Evolutionary conservation across 1,139 yeast species (phyloP).

Genomic region (Chernovozyma aurita): DNA sequence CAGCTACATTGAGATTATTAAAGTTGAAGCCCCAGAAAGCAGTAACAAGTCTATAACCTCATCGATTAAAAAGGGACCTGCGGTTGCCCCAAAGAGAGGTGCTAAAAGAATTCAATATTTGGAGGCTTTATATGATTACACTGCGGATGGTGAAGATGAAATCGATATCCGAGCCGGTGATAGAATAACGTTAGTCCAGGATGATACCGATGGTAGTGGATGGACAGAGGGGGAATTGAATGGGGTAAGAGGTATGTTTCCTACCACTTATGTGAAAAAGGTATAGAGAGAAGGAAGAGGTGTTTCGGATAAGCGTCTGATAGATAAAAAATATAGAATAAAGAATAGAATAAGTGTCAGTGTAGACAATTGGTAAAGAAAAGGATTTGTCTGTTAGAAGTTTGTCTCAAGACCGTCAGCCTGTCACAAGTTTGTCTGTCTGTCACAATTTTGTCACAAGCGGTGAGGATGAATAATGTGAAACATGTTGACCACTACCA

Average conservation of each 20-base stretch:
- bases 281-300: too few species aligned
- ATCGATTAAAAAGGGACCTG: constrained; percentile 7
- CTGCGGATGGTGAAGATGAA: constrained; percentile 82
- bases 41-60: background rate
- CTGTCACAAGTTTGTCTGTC: too few species aligned
- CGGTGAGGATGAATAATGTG: too few species aligned
- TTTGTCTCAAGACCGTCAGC: too few species aligned
- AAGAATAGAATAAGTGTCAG: too few species aligned
- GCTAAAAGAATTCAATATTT: constrained; percentile 62
- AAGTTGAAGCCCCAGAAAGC: constrained; percentile 3
- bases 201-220: constrained; percentile 82
- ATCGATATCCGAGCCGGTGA: constrained; percentile 72
- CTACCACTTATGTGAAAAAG: constrained; percentile 64
- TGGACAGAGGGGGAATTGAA: constrained; percentile 92
- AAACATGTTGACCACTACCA: too few species aligned
- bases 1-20: constrained; percentile 56
- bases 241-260: constrained; percentile 74
- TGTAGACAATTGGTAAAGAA: too few species aligned
- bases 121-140: constrained; percentile 74
- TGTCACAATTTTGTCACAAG: too few species aligned
- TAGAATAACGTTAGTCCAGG: constrained; percentile 55
- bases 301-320: too few species aligned
- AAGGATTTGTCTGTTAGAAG: too few species aligned
- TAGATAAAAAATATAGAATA: too few species aligned
- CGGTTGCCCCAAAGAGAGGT: constrained; percentile 79